A percentile compares a stretch with the other conserved stretches of the same genome.
These are phyloP conservation scores for Linanthus parryae DNA, from an alignment of 148 eudicot species.

Conservation along the genomic window DNA sequence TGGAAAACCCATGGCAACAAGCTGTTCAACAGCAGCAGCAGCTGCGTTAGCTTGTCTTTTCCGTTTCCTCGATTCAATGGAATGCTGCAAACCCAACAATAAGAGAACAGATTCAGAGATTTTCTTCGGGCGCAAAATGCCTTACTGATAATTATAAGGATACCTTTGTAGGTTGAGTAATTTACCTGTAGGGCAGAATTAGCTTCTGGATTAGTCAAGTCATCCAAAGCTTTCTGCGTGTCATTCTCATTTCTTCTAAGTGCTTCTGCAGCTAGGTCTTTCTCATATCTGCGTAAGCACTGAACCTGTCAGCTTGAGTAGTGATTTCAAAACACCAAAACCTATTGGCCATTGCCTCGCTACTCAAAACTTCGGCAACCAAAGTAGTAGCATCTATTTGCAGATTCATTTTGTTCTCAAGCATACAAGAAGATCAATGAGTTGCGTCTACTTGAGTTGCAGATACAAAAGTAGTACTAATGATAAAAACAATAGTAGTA, in stretches of 20 bases:
- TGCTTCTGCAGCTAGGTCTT: conserved; percentile 85
- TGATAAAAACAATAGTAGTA: neutral
- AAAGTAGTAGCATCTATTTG: neutral
- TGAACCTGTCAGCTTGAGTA: neutral
- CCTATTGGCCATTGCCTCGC: neutral
- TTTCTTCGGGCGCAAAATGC: neutral
- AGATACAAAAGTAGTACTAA: neutral
- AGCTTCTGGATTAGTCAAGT: conserved; percentile 71
- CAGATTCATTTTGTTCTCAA: no score
- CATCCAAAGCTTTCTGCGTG: conserved; percentile 69
- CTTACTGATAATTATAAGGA: neutral
- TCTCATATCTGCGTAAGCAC: conserved; percentile 53
- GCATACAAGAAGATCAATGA: no score
- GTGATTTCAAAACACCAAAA: neutral
- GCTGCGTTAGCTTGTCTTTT: conserved; percentile 37
- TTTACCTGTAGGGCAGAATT: conserved; percentile 67
- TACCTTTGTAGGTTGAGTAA: conserved; percentile 2
- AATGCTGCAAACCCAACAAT: conserved; percentile 34
- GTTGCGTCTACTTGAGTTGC: no score
- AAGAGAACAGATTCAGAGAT: conserved; percentile 2
- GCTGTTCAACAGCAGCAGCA: conserved; percentile 38
- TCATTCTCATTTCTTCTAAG: conserved; percentile 92
- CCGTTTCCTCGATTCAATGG: conserved; percentile 66
- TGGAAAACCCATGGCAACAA: conserved; percentile 61
- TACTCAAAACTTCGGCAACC: neutral